Evolutionary conservation across 1,284 basidiomycete genomes (phyloP).

Genomic region (Phellopilus nigrolimitatus): DNA sequence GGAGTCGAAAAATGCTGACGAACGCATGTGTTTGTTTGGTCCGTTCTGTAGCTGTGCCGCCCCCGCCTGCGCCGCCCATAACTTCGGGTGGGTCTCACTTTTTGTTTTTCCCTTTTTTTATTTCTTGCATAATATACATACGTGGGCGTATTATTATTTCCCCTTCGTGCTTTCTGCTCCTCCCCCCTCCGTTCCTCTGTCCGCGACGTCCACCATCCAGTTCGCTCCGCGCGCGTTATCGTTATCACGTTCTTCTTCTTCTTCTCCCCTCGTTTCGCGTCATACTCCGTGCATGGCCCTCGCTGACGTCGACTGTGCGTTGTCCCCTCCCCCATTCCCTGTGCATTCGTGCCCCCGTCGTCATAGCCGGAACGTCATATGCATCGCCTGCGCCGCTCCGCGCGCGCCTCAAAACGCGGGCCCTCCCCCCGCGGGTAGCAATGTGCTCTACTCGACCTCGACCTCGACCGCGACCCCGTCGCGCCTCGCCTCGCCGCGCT

Average conservation of each 20-base stretch:
- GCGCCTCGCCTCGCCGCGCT: constrained; percentile 30
- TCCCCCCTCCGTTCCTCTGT: constrained; percentile 18
- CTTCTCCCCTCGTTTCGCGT: constrained; percentile 22
- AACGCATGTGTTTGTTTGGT: constrained; percentile 5
- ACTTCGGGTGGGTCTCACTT: constrained; percentile 22
- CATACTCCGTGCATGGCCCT: constrained; percentile 14
- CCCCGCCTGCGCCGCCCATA: constrained; percentile 21
- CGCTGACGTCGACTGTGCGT: constrained; percentile 6
- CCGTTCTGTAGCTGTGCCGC: constrained; percentile 16
- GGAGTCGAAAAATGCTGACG: constrained; percentile 15
- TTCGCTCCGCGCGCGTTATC: constrained; percentile 19
- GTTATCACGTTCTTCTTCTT: not conserved
- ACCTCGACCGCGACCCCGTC: constrained; percentile 22
- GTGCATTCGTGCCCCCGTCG: not conserved
- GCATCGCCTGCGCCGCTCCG: constrained; percentile 68
- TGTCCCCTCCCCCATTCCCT: too few relatives aligned
- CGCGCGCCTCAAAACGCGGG: constrained; percentile 36
- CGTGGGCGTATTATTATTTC: not conserved
- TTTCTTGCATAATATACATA: constrained; percentile 20
- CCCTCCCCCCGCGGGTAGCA: too few relatives aligned
- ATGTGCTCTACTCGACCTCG: too few relatives aligned
- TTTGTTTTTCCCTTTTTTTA: constrained; percentile 15
- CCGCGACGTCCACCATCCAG: too few relatives aligned
- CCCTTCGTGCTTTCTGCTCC: constrained; percentile 16
- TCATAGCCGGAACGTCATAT: constrained; percentile 64